These are phyloP conservation scores for Taphrina confusa DNA, from an alignment of 1,139 yeast genomes.

Conservation along the genomic window DNA sequence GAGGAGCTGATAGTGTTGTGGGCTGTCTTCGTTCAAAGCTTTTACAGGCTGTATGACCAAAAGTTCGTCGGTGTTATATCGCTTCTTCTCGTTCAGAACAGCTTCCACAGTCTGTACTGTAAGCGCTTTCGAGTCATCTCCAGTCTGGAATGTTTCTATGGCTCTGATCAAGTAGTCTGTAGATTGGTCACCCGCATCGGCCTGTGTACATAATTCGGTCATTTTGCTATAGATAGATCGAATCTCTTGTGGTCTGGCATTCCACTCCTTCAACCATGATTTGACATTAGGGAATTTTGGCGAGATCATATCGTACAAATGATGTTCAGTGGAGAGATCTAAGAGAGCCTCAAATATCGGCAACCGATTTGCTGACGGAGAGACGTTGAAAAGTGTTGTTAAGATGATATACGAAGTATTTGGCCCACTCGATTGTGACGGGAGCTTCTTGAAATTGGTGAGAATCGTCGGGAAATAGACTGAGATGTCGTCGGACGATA, in stretches of 20 bases:
- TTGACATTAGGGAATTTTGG: constrained; percentile 49
- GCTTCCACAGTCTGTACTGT: constrained; percentile 39
- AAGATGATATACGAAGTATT: constrained; percentile 47
- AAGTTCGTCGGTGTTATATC: constrained; percentile 46
- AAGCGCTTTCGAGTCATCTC: constrained; percentile 18
- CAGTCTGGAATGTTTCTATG: constrained; percentile 34
- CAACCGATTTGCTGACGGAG: constrained; percentile 45
- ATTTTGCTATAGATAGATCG: constrained; percentile 43
- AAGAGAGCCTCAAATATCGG: constrained; percentile 47
- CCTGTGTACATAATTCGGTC: constrained; percentile 42
- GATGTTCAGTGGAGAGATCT: constrained; percentile 46
- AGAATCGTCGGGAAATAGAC: constrained; percentile 46
- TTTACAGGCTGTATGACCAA: constrained; percentile 46
- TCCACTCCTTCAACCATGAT: constrained; percentile 50
- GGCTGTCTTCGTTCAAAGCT: constrained; percentile 41
- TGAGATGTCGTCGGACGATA: constrained; percentile 45
- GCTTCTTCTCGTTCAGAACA: constrained; percentile 40
- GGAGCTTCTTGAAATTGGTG: constrained; percentile 43
- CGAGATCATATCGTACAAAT: constrained; percentile 46
- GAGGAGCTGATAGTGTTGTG: constrained; percentile 44
- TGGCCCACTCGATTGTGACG: constrained; percentile 41
- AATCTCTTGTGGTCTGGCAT: constrained; percentile 43
- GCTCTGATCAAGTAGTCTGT: constrained; percentile 32
- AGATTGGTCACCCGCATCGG: constrained; percentile 40
- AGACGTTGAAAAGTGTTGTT: constrained; percentile 50